Percentiles rank a stretch among this genome's conserved stretches.
Conservation (phyloP, 352 stramenopile species). For the Phytophthora idaei region DNA sequence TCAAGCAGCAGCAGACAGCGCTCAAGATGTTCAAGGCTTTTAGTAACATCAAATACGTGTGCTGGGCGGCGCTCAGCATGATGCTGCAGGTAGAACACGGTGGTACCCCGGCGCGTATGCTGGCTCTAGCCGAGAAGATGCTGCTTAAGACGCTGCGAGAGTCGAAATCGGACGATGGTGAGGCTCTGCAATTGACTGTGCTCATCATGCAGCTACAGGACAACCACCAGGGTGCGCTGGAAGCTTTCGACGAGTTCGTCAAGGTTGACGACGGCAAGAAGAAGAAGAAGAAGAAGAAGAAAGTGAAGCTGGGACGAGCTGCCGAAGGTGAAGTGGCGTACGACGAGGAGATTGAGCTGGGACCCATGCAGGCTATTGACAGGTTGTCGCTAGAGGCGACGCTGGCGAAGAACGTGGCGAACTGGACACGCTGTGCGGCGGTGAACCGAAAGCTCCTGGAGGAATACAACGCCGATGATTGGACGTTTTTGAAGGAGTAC, state of each 20-base stretch:
- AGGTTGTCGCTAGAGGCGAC: constrained; percentile 68
- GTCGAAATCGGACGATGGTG: constrained; percentile 58
- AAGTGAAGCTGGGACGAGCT: constrained; percentile 51
- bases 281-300: constrained; percentile 32
- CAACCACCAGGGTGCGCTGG: constrained; percentile 67
- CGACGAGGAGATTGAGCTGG: constrained; percentile 86
- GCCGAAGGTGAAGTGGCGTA: constrained; percentile 73
- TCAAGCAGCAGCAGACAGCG: constrained; percentile 89
- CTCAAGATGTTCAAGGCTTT: constrained; percentile 89
- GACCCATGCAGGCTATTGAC: constrained; percentile 84
- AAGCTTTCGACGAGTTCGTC: constrained; percentile 78
- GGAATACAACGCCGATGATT: constrained; percentile 82
- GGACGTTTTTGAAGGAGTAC: constrained; percentile 77
- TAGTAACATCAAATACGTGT: constrained; percentile 75
- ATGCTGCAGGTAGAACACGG: constrained; percentile 81
- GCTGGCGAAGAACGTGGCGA: constrained; percentile 53
- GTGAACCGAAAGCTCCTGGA: constrained; percentile 70
- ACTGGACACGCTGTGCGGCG: constrained; percentile 58
- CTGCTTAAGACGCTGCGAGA: constrained; percentile 78
- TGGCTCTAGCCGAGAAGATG: constrained; percentile 81
- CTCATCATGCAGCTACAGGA: constrained; percentile 78
- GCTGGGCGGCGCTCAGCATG: constrained; percentile 85
- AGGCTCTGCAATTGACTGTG: constrained; percentile 73
- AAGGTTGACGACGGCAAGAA: constrained; percentile 24
- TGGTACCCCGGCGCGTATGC: constrained; percentile 70